Conservation (phyloP, 805 yeast genomes). For the Dipodascopsis uninucleata region DNA sequence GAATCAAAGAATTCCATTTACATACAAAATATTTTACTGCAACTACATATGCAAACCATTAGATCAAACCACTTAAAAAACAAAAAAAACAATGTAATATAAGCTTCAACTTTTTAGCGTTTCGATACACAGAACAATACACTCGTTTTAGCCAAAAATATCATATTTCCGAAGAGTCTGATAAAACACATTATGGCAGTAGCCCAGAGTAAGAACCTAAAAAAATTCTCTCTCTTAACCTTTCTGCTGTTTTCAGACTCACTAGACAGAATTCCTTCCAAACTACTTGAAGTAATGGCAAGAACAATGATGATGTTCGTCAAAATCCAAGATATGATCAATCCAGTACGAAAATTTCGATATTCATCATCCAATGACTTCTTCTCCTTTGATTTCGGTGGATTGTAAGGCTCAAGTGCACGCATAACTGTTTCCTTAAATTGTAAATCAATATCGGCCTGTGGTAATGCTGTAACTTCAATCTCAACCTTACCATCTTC, state of each 20-base stretch:
- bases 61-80: no score
- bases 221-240: constrained; percentile 37
- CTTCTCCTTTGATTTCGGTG: constrained; percentile 33
- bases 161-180: constrained; percentile 51
- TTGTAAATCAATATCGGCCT: constrained; percentile 52
- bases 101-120: no score
- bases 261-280: constrained; percentile 27
- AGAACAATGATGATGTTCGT: constrained; percentile 39
- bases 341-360: constrained; percentile 42
- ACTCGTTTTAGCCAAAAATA: constrained; percentile 42
- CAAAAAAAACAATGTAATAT: constrained; percentile 30
- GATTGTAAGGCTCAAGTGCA: constrained; percentile 50
- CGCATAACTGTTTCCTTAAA: constrained; percentile 47
- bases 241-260: constrained; percentile 6
- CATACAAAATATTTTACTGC: no score
- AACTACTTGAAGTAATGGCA: constrained; percentile 39
- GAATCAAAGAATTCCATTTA: no score
- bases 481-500: constrained; percentile 55
- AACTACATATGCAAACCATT: no score
- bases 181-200: constrained; percentile 60
- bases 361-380: constrained; percentile 38
- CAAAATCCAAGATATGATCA: constrained; percentile 40
- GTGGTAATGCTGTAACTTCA: constrained; percentile 47
- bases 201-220: constrained; percentile 54
- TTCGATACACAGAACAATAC: constrained; percentile 22